Evolutionary conservation across 2,329 filamentous ascomycete species (phyloP).

Genomic region (Fusarium begoniae): DNA sequence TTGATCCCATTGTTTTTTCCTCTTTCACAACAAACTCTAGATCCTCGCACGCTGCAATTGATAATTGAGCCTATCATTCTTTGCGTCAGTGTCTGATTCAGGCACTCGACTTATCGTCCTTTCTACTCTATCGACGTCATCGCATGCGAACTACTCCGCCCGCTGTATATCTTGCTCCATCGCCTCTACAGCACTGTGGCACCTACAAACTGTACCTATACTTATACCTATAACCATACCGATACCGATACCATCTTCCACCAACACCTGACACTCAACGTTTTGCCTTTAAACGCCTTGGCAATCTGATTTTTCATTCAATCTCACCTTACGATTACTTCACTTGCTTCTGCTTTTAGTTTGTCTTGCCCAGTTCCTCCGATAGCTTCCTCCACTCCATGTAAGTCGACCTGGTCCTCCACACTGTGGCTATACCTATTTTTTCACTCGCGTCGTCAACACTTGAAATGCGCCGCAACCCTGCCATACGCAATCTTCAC

Average conservation of each 20-base stretch:
- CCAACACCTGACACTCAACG: constrained; percentile 27
- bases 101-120: neutral
- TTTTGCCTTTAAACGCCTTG: constrained; percentile 39
- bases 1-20: constrained; percentile 21
- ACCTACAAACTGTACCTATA: constrained; percentile 1
- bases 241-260: constrained; percentile 28
- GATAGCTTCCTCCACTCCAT: neutral
- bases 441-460: constrained; percentile 22
- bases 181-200: neutral
- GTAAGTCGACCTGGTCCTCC: constrained; percentile 15
- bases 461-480: constrained; percentile 37
- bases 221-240: neutral
- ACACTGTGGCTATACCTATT: constrained; percentile 16
- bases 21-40: constrained; percentile 29
- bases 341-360: constrained; percentile 30
- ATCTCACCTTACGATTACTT: constrained; percentile 11
- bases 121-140: constrained; percentile 29
- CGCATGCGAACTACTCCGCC: constrained; percentile 22
- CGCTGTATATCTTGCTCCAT: neutral
- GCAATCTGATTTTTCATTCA: constrained; percentile 29
- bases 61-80: constrained; percentile 1
- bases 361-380: neutral
- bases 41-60: constrained; percentile 25
- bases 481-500: constrained; percentile 18
- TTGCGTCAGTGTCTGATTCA: constrained; percentile 3